Percentiles rank a stretch among this genome's conserved stretches.
Evolutionary conservation across 495 filamentous ascomycete genomes (phyloP).

Genomic region (Oidiodendron maius): DNA sequence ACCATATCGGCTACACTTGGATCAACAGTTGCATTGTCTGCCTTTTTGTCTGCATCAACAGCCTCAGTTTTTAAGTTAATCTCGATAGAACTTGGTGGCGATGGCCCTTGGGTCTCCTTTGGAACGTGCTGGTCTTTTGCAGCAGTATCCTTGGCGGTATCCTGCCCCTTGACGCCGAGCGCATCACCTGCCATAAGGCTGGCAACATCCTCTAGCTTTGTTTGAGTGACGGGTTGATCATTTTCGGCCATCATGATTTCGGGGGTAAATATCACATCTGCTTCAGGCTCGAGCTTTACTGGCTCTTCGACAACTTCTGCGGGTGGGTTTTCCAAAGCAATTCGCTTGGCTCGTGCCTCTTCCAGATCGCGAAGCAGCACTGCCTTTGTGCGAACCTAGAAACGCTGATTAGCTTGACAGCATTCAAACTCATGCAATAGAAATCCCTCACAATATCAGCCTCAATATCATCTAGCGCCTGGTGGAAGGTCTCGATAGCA

Average conservation of each 20-base stretch:
- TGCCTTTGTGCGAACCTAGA: slow-evolving; percentile 21
- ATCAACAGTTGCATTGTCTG: background rate
- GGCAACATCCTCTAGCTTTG: slow-evolving; percentile 6
- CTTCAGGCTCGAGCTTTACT: background rate
- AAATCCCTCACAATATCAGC: slow-evolving; percentile 40
- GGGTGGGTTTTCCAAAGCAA: slow-evolving; percentile 18
- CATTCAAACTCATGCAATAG: background rate
- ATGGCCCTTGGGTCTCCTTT: slow-evolving; percentile 8
- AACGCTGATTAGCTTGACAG: background rate
- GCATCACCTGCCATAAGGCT: too few relatives aligned
- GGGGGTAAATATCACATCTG: background rate
- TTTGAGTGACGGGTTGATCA: slow-evolving; percentile 1
- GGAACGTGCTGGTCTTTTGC: background rate
- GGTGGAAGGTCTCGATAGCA: slow-evolving; percentile 37
- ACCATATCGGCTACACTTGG: slow-evolving; percentile 1
- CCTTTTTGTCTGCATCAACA: slow-evolving; percentile 16
- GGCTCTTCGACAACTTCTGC: slow-evolving; percentile 8
- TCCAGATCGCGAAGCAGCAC: slow-evolving; percentile 20
- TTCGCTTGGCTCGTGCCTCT: slow-evolving; percentile 13
- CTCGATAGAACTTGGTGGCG: slow-evolving; percentile 8
- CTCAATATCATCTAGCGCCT: slow-evolving; percentile 45
- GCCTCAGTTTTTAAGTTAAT: slow-evolving; percentile 1
- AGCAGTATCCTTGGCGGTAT: slow-evolving; percentile 8
- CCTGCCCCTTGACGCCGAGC: too few relatives aligned
- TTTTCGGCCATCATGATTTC: background rate